Percentiles rank a stretch among this genome's conserved stretches.
These are phyloP conservation scores for Epichloe baconii DNA, from an alignment of 2,329 filamentous ascomycete species.

Conservation along the genomic window DNA sequence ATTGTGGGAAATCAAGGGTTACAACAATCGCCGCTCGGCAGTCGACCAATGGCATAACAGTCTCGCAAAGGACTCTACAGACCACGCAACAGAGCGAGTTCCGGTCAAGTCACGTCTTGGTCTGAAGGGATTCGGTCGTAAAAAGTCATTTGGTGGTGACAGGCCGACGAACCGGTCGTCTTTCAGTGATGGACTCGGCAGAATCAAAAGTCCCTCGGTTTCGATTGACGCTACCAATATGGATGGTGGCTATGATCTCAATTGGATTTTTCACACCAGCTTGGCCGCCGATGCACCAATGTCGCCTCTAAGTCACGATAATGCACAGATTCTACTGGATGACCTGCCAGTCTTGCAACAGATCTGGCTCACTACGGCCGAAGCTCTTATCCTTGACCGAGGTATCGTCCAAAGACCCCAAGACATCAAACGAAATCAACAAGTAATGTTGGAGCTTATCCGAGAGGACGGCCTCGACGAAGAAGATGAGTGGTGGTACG, in stretches of 20 bases:
- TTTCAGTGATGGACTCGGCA: constrained; percentile 13
- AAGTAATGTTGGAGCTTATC: constrained; percentile 51
- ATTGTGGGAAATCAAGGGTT: constrained; percentile 54
- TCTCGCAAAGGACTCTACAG: constrained; percentile 35
- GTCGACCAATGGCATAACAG: constrained; percentile 48
- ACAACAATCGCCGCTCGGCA: constrained; percentile 43
- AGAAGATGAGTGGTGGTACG: constrained; percentile 52
- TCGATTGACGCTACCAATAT: constrained; percentile 19
- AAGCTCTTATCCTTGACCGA: constrained; percentile 46
- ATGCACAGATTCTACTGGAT: constrained; percentile 35
- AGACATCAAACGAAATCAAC: constrained; percentile 50
- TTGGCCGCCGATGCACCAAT: constrained; percentile 50
- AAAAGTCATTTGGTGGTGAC: constrained; percentile 34
- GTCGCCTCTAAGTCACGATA: constrained; percentile 37
- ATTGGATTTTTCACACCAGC: constrained; percentile 44
- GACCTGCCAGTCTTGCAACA: constrained; percentile 46
- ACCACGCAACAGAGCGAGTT: constrained; percentile 22
- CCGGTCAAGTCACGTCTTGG: constrained; percentile 37
- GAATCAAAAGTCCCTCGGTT: constrained; percentile 14
- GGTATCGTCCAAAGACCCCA: constrained; percentile 43
- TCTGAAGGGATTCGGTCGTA: constrained; percentile 41
- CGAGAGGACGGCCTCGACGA: constrained; percentile 45
- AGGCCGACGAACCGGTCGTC: constrained; percentile 11
- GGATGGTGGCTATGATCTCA: constrained; percentile 17
- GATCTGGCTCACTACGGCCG: constrained; percentile 50